Base-by-base conservation (phyloP, 768 basidiomycete genomes). In the Panus rudis region DNA sequence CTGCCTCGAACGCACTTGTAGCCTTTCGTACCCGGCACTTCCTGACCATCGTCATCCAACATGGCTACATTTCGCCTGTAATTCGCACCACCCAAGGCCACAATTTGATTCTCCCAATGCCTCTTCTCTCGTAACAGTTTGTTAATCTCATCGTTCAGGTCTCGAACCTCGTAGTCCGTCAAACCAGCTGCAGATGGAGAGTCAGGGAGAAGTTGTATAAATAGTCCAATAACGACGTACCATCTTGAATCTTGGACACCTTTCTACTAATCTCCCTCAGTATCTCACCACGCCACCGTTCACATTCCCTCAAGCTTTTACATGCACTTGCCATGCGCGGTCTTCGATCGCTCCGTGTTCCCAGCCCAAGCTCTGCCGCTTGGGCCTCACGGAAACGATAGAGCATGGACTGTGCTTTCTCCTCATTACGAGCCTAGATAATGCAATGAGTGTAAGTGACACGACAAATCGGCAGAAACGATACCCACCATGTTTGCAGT, bases 31-130 rank as follows among this genome's bases (percentile, higher is more conserved):
- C 92, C 92, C 0, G 92, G 93, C 0, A 97, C 92, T 62, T 97
- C 92, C 62, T 86, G 87, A 10, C 94, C 93, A 54, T 94, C 92
- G 46, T 91, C 91, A 58, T 94, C 91, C 52, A 91, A 56, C 88
- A 93, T 93, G 39, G 90, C 83, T 11, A 92, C 87, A 58, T 92
- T 96, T 40, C 94, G 71, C 55, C 90, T 73, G 61, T 97, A 98
- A 59, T 97, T 99, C 17, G 93, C 94, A 49, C 94, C 94, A 35
- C 93, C 93, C 1, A 97, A 69, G 5, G 83, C 82, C n/a, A 97
- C 84, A 39, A 98, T 96, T 61, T 96, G 93, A 53, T 92, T 93
- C 68, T 98, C 94, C 90, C 92, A 98, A 63, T 97, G 93, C 32
- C 85, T 66, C 62, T 98, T 97, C 66, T 99, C 94, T 25, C 94